A percentile compares a stretch with the other conserved stretches of the same genome.
Conservation (phyloP, 176 grass and related monocot species). For the Thalia dealbata region DNA sequence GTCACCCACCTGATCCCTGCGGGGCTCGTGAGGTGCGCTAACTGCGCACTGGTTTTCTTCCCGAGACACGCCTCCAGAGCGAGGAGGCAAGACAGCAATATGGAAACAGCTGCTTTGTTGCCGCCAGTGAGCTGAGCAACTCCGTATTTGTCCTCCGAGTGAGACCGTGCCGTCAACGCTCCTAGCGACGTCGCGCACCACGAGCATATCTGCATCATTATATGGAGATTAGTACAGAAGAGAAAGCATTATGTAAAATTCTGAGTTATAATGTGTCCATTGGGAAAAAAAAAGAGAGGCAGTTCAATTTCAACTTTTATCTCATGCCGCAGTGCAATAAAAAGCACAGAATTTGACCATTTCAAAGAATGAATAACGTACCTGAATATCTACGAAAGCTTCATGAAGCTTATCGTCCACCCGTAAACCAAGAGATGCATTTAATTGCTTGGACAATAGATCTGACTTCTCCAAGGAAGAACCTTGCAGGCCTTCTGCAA, state of each 20-base stretch:
- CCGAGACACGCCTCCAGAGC: conserved; percentile 76
- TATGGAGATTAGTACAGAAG: not conserved
- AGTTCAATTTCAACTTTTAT: too few relatives aligned
- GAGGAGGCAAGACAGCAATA: conserved; percentile 63
- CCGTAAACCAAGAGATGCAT: conserved; percentile 7
- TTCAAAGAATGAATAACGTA: conserved; percentile 19
- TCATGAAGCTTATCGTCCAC: conserved; percentile 31
- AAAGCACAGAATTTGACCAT: too few relatives aligned
- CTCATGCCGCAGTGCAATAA: too few relatives aligned
- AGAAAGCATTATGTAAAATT: not conserved
- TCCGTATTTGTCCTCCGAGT: conserved; percentile 67
- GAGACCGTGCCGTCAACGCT: conserved; percentile 55
- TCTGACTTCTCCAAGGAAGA: conserved; percentile 43
- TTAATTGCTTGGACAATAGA: conserved; percentile 53
- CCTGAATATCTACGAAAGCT: conserved; percentile 89
- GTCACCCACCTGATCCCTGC: conserved; percentile 52
- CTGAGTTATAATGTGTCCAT: too few relatives aligned
- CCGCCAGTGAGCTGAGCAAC: conserved; percentile 83
- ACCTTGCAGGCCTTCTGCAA: conserved; percentile 54
- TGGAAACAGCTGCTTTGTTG: conserved; percentile 66
- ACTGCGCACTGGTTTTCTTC: conserved; percentile 60
- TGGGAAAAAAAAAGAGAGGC: too few relatives aligned
- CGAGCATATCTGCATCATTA: conserved; percentile 35
- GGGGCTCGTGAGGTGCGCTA: conserved; percentile 32
- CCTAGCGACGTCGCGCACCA: conserved; percentile 75